Conservation (phyloP, 1,139 yeast genomes). For the Candida sp. region DNA sequence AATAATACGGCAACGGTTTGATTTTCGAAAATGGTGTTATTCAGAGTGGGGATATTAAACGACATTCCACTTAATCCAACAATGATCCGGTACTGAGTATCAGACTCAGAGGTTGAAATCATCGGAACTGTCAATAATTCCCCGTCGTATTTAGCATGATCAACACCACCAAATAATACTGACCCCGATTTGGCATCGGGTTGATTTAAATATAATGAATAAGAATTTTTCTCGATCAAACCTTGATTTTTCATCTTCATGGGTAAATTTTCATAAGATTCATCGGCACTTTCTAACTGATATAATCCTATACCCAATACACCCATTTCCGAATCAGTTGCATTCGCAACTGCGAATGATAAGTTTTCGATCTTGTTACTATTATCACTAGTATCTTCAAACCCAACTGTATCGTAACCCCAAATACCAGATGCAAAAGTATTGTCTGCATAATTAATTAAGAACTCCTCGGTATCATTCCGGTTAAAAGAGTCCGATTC, state of each 20-base stretch:
- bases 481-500: conserved; percentile 26
- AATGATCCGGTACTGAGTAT: background rate
- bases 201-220: conserved; percentile 49
- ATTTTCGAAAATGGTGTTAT: background rate
- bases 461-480: conserved; percentile 30
- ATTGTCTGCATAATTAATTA: conserved; percentile 60
- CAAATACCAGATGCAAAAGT: conserved; percentile 59
- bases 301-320: conserved; percentile 43
- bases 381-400: background rate
- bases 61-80: background rate
- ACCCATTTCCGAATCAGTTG: conserved; percentile 38
- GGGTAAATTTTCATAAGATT: conserved; percentile 26
- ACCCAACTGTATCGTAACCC: conserved; percentile 43
- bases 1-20: conserved; percentile 16
- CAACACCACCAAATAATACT: conserved; percentile 58
- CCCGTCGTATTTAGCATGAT: conserved; percentile 48
- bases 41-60: background rate
- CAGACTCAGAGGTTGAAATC: background rate
- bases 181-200: conserved; percentile 30
- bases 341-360: conserved; percentile 48
- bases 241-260: conserved; percentile 34
- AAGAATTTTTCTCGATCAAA: conserved; percentile 45
- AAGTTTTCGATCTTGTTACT: conserved; percentile 15
- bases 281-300: conserved; percentile 10
- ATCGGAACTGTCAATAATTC: conserved; percentile 29